Evolutionary conservation across 176 grass and related monocot genomes (phyloP).

Genomic region (Elymus sibiricus): DNA sequence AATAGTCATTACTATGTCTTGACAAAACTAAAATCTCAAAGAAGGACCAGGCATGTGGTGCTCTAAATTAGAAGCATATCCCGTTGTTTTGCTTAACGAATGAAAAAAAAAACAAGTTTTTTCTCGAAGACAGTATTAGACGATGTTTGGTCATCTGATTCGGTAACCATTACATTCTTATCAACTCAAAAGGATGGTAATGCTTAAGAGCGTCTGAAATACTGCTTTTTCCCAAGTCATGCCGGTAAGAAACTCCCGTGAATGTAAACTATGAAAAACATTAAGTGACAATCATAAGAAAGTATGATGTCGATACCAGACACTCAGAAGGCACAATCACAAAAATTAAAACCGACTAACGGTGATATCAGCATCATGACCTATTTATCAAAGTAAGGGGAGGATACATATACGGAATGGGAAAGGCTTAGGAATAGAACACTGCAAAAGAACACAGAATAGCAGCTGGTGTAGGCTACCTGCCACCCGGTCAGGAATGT

Average conservation of each 20-base stretch:
- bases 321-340: background rate
- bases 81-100: background rate
- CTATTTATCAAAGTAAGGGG: background rate
- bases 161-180: background rate
- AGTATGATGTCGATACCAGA: background rate
- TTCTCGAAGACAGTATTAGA: background rate
- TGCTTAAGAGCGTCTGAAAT: background rate
- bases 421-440: background rate
- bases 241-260: background rate
- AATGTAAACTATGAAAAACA: background rate
- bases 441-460: background rate
- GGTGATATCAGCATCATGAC: background rate
- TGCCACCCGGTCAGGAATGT: slow-evolving; percentile 89
- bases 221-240: background rate
- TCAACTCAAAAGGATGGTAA: slow-evolving; percentile 2
- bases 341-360: background rate
- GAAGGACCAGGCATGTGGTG: background rate
- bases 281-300: background rate
- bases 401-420: background rate
- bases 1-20: background rate
- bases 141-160: background rate
- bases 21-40: background rate
- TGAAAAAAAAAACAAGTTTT: background rate
- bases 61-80: background rate
- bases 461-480: slow-evolving; percentile 38